These are phyloP conservation scores for Cucurbita moschata DNA, from an alignment of 306 rosid species.

Conservation along the genomic window DNA sequence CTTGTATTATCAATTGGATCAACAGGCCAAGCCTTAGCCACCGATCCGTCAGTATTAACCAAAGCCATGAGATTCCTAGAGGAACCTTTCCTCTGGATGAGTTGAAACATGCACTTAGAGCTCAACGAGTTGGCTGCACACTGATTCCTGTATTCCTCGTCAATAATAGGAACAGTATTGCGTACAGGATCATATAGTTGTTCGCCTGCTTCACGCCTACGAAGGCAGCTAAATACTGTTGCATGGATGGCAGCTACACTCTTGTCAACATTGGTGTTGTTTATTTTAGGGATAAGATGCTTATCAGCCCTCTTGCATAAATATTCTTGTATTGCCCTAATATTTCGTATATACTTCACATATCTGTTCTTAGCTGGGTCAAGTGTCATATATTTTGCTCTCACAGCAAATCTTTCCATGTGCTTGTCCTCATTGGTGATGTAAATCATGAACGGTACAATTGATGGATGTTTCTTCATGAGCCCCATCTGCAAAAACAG, in stretches of 20 bases:
- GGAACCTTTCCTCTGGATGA: constrained; percentile 89
- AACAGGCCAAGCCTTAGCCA: constrained; percentile 97
- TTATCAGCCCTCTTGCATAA: constrained; percentile 93
- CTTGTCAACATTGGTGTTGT: constrained; percentile 96
- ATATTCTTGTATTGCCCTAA: constrained; percentile 92
- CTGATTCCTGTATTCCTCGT: constrained; percentile 91
- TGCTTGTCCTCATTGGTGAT: constrained; percentile 93
- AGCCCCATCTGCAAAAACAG: constrained; percentile 75
- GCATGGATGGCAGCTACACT: constrained; percentile 99
- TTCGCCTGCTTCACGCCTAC: constrained; percentile 80
- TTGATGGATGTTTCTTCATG: constrained; percentile 94
- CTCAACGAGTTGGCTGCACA: constrained; percentile 76
- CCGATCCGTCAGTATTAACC: constrained; percentile 83
- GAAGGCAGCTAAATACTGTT: constrained; percentile 88
- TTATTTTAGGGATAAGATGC: constrained; percentile 94
- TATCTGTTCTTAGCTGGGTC: constrained; percentile 95
- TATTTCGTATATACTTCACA: constrained; percentile 90
- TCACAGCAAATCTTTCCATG: constrained; percentile 96
- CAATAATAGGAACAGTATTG: constrained; percentile 63
- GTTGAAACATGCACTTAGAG: constrained; percentile 91
- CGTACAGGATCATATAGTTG: constrained; percentile 61
- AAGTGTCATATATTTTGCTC: constrained; percentile 95
- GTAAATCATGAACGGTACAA: constrained; percentile 89
- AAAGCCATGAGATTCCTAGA: constrained; percentile 88
- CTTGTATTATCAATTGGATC: constrained; percentile 46